Percentiles rank a stretch among this genome's conserved stretches.
Conservation (phyloP, 2,329 filamentous ascomycete genomes). For the Colletotrichum phormii region DNA sequence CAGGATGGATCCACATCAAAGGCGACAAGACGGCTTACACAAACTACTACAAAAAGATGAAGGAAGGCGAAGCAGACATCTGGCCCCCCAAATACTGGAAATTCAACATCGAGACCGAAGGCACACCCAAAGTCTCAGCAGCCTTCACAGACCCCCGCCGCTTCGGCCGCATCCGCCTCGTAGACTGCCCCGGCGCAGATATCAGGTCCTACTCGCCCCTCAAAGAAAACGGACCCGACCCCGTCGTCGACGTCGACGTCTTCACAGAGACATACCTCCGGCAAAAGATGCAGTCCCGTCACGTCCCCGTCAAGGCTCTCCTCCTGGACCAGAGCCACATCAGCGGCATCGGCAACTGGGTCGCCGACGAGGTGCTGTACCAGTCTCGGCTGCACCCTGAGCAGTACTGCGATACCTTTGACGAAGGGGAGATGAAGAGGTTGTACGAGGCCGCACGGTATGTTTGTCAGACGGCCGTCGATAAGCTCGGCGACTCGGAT, state of each 20-base stretch:
- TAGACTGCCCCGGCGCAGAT: constrained; percentile 81
- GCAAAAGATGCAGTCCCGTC: constrained; percentile 78
- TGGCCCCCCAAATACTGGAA: constrained; percentile 96
- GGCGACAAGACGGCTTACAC: constrained; percentile 82
- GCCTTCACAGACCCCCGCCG: constrained; percentile 89
- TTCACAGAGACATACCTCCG: constrained; percentile 82
- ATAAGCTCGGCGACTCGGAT: constrained; percentile 82
- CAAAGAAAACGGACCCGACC: constrained; percentile 93
- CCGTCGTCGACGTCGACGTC: constrained; percentile 81
- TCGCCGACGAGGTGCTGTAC: constrained; percentile 93
- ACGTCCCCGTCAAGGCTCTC: constrained; percentile 89
- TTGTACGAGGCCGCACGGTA: constrained; percentile 80
- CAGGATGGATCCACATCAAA: constrained; percentile 88
- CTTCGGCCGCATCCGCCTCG: constrained; percentile 81
- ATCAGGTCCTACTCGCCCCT: constrained; percentile 84
- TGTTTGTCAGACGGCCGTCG: constrained; percentile 84
- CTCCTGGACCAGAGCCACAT: constrained; percentile 89
- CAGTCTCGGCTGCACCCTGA: constrained; percentile 91
- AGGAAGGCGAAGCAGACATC: constrained; percentile 64
- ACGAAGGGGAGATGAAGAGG: constrained; percentile 74
- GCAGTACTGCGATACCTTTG: constrained; percentile 88
- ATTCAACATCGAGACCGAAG: constrained; percentile 77
- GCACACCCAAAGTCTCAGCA: constrained; percentile 65
- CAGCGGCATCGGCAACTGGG: constrained; percentile 97
- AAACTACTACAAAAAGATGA: constrained; percentile 82